These are phyloP conservation scores for Globisporangium okanoganense DNA, from an alignment of 352 stramenopile species.

Conservation along the genomic window DNA sequence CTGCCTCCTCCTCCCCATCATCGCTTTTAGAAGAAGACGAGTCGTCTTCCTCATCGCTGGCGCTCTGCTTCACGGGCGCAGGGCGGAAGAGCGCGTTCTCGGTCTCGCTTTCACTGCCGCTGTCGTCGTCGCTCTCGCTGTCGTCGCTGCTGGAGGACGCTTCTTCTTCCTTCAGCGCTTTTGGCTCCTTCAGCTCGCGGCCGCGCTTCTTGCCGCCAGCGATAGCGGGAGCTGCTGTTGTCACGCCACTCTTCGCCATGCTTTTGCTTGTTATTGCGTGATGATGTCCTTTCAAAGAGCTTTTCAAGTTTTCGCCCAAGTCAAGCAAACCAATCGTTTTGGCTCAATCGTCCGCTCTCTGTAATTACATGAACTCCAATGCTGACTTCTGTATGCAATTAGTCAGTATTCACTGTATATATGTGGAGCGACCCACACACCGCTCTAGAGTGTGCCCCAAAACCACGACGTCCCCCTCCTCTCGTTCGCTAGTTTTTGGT, in stretches of 20 bases:
- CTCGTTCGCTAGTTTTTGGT: conserved; percentile 17
- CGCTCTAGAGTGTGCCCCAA: not conserved
- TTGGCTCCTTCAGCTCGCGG: conserved; percentile 18
- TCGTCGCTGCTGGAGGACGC: conserved; percentile 10
- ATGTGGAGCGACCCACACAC: conserved; percentile 1
- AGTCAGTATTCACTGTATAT: not conserved
- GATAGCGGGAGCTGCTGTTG: conserved; percentile 5
- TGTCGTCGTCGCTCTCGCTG: conserved; percentile 15
- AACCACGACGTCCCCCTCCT: conserved; percentile 5
- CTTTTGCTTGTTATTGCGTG: not conserved
- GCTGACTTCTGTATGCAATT: no score
- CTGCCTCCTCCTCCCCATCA: conserved; percentile 69
- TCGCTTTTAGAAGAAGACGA: conserved; percentile 18
- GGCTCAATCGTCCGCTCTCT: not conserved
- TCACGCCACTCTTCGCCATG: conserved; percentile 5
- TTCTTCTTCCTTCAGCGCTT: not conserved
- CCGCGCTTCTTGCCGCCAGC: conserved; percentile 27
- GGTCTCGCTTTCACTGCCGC: conserved; percentile 44
- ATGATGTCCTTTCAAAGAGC: conserved; percentile 12
- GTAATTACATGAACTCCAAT: not conserved
- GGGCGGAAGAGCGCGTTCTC: conserved; percentile 77
- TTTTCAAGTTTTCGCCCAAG: conserved; percentile 5
- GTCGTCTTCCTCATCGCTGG: conserved; percentile 25
- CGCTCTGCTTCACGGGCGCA: conserved; percentile 22
- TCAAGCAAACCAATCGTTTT: conserved; percentile 12